phyloP scores from a whole-genome alignment of 1,284 basidiomycete species.

The Tilletia indica region DNA sequence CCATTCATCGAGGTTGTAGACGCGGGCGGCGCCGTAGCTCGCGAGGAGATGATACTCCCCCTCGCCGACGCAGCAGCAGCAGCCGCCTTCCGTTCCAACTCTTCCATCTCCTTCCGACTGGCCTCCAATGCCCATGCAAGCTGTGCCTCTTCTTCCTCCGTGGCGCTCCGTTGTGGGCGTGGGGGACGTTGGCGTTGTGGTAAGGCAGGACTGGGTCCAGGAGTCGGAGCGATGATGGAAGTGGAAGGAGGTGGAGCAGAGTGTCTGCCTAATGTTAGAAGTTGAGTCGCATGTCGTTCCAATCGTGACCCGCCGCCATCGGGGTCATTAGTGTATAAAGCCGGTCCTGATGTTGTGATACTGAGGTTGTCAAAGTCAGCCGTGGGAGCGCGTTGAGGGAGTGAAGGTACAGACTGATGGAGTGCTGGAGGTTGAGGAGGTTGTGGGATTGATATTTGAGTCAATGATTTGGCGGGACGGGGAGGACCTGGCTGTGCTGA shows the following conservation, averaged over 20 bases:
- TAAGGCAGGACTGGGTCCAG: too few species aligned
- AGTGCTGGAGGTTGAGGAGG: background rate
- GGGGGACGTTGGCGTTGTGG: background rate
- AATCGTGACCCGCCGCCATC: conserved; percentile 6
- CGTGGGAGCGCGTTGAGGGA: background rate
- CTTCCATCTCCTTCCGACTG: conserved; percentile 8
- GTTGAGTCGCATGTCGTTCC: conserved; percentile 1
- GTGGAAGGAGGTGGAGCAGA: background rate
- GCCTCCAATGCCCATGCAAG: background rate
- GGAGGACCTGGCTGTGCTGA: conserved; percentile 1
- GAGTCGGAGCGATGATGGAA: too few species aligned
- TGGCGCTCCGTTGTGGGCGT: conserved; percentile 3
- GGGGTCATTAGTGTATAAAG: background rate
- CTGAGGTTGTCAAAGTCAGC: background rate
- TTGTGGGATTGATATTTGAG: background rate
- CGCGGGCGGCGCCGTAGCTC: background rate
- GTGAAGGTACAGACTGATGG: background rate
- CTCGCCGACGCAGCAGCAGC: background rate
- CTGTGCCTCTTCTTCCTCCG: conserved; percentile 4
- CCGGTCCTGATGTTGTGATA: background rate
- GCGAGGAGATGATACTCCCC: too few species aligned
- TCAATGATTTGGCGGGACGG: background rate
- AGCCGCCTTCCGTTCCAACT: background rate
- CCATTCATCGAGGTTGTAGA: background rate
- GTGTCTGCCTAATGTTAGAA: background rate